Percentiles rank a stretch among this genome's conserved stretches.
Evolutionary conservation across 2,329 filamentous ascomycete species (phyloP).

Genomic region (Aotearoamyces nothofagi): DNA sequence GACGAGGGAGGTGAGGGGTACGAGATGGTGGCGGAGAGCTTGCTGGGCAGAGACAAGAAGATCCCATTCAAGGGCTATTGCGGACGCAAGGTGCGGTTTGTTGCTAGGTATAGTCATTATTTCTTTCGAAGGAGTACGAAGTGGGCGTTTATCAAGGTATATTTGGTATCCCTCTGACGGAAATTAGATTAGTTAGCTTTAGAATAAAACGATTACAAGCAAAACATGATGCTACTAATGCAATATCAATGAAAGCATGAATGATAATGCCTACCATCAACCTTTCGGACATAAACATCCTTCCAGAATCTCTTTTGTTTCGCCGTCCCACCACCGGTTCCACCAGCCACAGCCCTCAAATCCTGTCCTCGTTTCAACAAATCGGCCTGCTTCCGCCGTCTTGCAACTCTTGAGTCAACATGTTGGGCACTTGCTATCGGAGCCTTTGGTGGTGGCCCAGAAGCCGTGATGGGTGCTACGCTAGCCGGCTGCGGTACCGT

Average conservation of each 20-base stretch:
- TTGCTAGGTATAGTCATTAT: conserved; percentile 56
- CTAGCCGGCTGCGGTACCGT: conserved; percentile 13
- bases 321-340: conserved; percentile 21
- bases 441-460: conserved; percentile 42
- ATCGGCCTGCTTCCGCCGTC: conserved; percentile 37
- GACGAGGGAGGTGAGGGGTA: conserved; percentile 74
- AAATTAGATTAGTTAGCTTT: background rate
- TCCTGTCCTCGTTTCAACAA: conserved; percentile 36
- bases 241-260: too few species aligned
- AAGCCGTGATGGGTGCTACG: conserved; percentile 31
- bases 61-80: conserved; percentile 90
- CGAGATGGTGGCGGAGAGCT: conserved; percentile 71
- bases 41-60: conserved; percentile 67
- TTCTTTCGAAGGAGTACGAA: conserved; percentile 63
- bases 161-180: conserved; percentile 32
- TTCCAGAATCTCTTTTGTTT: conserved; percentile 76
- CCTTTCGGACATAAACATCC: conserved; percentile 56
- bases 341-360: conserved; percentile 23
- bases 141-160: conserved; percentile 61
- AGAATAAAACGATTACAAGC: too few species aligned
- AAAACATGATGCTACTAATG: too few species aligned
- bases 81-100: conserved; percentile 71
- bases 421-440: conserved; percentile 28
- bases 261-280: conserved; percentile 42
- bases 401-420: conserved; percentile 26